phyloP scores from a whole-genome alignment of 495 filamentous ascomycete genomes.

The Bryoglossum gracile region DNA sequence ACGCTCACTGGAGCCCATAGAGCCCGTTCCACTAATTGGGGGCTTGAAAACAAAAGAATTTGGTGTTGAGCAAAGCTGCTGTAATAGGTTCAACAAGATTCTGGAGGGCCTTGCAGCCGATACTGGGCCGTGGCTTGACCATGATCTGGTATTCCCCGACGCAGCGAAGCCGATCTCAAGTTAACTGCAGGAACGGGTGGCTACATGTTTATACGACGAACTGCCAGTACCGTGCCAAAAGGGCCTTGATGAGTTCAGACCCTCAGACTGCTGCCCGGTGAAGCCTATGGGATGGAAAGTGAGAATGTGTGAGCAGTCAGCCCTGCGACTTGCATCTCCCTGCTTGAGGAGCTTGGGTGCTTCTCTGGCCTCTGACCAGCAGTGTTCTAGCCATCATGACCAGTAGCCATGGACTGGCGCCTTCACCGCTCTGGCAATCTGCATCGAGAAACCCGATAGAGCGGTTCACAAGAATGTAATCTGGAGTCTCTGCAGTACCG shows the following conservation, averaged over 20 bases:
- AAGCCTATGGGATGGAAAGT: neutral
- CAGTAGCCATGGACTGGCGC: neutral
- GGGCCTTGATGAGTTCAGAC: slow-evolving; percentile 13
- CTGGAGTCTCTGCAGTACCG: slow-evolving; percentile 4
- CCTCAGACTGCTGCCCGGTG: slow-evolving; percentile 7
- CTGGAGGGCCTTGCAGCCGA: slow-evolving; percentile 12
- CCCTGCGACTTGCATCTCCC: slow-evolving; percentile 22
- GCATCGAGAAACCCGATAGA: slow-evolving; percentile 13
- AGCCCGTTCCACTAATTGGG: neutral
- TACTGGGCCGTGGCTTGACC: slow-evolving; percentile 6
- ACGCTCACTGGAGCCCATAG: neutral
- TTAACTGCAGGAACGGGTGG: slow-evolving; percentile 22
- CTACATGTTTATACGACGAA: slow-evolving; percentile 18
- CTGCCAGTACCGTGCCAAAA: neutral
- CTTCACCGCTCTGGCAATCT: slow-evolving; percentile 21
- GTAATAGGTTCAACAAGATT: slow-evolving; percentile 17
- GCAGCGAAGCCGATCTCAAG: slow-evolving; percentile 10
- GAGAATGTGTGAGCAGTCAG: slow-evolving; percentile 8
- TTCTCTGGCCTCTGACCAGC: neutral
- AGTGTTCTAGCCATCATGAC: slow-evolving; percentile 11
- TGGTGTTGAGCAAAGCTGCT: neutral
- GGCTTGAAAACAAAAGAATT: neutral
- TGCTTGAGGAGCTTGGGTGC: no score
- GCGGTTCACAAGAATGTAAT: no score
- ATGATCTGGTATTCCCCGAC: slow-evolving; percentile 15